A percentile compares a stretch with the other conserved stretches of the same genome.
These are phyloP conservation scores for Fomitiporia mediterranea DNA, from an alignment of 1,284 basidiomycete genomes.

Conservation along the genomic window DNA sequence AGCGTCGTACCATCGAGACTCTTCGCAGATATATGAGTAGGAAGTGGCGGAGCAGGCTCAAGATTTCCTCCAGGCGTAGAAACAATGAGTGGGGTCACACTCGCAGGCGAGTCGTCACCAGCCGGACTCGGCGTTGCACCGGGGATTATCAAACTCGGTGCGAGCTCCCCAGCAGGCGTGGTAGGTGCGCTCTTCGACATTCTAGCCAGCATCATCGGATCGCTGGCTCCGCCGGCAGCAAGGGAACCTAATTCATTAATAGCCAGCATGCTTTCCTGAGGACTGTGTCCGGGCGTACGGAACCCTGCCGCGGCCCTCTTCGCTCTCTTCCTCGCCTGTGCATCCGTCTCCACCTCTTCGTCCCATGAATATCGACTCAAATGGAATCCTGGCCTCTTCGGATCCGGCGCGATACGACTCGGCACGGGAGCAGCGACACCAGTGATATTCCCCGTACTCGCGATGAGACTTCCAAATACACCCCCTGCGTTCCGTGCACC, in stretches of 20 bases:
- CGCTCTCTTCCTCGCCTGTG: not conserved
- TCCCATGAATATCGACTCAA: slow-evolving; percentile 40
- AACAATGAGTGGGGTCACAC: slow-evolving; percentile 1
- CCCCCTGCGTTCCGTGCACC: slow-evolving; percentile 55
- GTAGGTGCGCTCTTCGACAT: slow-evolving; percentile 13
- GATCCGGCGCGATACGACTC: slow-evolving; percentile 56
- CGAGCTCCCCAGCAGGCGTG: slow-evolving; percentile 1
- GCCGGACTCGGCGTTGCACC: not conserved
- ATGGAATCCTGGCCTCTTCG: slow-evolving; percentile 65
- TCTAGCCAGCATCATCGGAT: not conserved
- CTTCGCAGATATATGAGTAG: slow-evolving; percentile 1
- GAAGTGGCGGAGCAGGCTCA: not conserved
- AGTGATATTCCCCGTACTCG: slow-evolving; percentile 61
- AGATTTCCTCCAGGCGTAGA: not conserved
- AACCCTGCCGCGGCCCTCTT: not conserved
- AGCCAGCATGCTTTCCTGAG: not conserved
- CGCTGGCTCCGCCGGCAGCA: not conserved
- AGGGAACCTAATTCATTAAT: not conserved
- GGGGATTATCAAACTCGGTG: not conserved
- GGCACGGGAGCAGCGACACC: slow-evolving; percentile 55
- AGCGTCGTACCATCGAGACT: slow-evolving; percentile 8
- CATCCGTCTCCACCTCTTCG: slow-evolving; percentile 19
- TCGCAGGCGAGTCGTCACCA: not conserved
- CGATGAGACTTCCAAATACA: slow-evolving; percentile 70
- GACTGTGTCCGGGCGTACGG: not conserved